phyloP scores from a whole-genome alignment of 768 basidiomycete genomes.

The Austroboletus festivus region DNA sequence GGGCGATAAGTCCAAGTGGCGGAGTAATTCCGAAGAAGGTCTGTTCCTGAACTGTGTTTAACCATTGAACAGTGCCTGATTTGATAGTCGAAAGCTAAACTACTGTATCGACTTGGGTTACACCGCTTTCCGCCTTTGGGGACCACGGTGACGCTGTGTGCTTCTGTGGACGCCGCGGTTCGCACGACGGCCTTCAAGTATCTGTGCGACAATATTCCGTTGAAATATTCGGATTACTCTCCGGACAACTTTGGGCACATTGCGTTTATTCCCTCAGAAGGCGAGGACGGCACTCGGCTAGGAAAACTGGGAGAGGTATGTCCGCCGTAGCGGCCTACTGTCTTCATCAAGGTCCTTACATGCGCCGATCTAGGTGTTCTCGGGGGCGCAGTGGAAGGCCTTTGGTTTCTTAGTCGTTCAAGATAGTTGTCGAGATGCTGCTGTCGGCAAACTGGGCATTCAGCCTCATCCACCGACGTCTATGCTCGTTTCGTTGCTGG shows the following conservation, averaged over 20 bases:
- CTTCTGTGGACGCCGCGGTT: constrained; percentile 47
- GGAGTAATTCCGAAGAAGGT: constrained; percentile 84
- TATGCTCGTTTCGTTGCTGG: constrained; percentile 56
- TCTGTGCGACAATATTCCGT: constrained; percentile 68
- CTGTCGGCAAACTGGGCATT: constrained; percentile 62
- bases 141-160: constrained; percentile 65
- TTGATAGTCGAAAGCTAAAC: constrained; percentile 54
- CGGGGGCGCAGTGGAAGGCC: constrained; percentile 58
- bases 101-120: constrained; percentile 71
- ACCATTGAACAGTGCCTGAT: neutral
- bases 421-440: constrained; percentile 48
- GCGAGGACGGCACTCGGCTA: constrained; percentile 48
- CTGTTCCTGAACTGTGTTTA: constrained; percentile 5
- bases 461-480: constrained; percentile 63
- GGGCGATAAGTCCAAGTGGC: constrained; percentile 79
- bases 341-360: neutral
- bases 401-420: constrained; percentile 78
- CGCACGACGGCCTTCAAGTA: constrained; percentile 74
- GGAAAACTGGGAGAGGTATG: constrained; percentile 64
- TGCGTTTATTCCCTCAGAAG: constrained; percentile 76
- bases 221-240: constrained; percentile 58
- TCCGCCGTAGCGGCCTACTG: neutral
- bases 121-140: constrained; percentile 65
- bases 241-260: constrained; percentile 52
- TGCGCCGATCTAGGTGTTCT: constrained; percentile 55